phyloP scores from a whole-genome alignment of 2,329 filamentous ascomycete species.

The Monilinia vaccinii-corymbosi region DNA sequence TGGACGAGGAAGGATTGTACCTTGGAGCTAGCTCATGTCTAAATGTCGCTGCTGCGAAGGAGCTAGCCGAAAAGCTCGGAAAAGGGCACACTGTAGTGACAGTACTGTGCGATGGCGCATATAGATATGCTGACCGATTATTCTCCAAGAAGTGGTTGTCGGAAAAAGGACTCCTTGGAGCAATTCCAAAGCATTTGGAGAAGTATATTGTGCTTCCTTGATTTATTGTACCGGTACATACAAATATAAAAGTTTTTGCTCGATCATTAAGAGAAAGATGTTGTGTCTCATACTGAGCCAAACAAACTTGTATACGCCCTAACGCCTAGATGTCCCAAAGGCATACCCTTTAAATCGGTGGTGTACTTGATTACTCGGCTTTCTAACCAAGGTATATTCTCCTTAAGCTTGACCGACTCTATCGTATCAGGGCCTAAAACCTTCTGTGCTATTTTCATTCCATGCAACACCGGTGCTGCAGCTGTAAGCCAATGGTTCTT shows the following conservation, averaged over 20 bases:
- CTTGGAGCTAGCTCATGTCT: conserved; percentile 87
- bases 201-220: conserved; percentile 92
- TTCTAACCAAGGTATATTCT: background rate
- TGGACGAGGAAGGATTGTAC: conserved; percentile 94
- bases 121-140: conserved; percentile 86
- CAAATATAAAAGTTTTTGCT: conserved; percentile 7
- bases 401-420: conserved; percentile 15
- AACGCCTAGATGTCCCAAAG: background rate
- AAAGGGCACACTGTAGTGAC: conserved; percentile 88
- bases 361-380: background rate
- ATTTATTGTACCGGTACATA: conserved; percentile 14
- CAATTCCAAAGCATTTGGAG: conserved; percentile 75
- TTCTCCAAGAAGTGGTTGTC: conserved; percentile 89
- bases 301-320: conserved; percentile 11
- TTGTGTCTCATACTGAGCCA: background rate
- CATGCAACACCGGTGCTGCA: conserved; percentile 33
- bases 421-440: conserved; percentile 16
- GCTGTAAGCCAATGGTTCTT: conserved; percentile 24
- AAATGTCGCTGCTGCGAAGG: conserved; percentile 91
- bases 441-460: conserved; percentile 31
- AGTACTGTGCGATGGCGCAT: conserved; percentile 91
- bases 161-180: conserved; percentile 71
- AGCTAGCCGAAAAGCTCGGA: conserved; percentile 84
- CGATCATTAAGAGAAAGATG: background rate
- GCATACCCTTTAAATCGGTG: background rate